These are phyloP conservation scores for Pleomassaria siparia DNA, from an alignment of 2,329 filamentous ascomycete genomes.

Conservation along the genomic window DNA sequence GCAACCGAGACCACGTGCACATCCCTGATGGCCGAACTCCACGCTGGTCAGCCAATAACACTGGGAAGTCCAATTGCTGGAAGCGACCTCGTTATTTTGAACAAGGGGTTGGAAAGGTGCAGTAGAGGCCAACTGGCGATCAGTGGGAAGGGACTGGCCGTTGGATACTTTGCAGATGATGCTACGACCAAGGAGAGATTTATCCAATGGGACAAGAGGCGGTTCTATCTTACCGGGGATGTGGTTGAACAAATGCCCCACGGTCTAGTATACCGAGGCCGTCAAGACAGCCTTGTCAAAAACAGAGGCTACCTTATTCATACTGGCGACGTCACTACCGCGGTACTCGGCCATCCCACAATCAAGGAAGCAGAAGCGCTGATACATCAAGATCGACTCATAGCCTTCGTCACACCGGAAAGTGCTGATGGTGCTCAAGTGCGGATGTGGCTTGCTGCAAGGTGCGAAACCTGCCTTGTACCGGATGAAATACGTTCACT, in stretches of 20 bases:
- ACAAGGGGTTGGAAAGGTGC: background rate
- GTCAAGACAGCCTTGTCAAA: conserved; percentile 3
- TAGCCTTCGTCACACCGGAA: background rate
- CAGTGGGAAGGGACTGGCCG: background rate
- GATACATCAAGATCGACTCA: background rate
- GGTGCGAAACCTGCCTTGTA: background rate
- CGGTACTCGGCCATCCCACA: background rate
- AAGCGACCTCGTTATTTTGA: background rate
- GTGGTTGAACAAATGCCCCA: background rate
- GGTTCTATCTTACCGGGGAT: background rate
- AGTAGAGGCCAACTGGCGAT: background rate
- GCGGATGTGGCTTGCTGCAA: background rate
- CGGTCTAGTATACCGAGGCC: background rate
- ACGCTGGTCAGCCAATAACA: background rate
- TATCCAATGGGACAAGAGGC: background rate
- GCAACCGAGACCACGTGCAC: background rate
- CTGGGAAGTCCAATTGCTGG: background rate
- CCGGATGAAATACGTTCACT: background rate
- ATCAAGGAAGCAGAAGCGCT: background rate
- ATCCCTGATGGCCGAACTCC: conserved; percentile 35
- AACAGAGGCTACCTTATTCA: conserved; percentile 1
- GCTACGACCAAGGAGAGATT: background rate
- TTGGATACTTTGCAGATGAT: background rate
- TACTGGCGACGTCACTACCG: background rate
- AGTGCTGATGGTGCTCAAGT: background rate